Conservation (phyloP, 176 grass and related monocot genomes). For the Aegilops sharonensis region DNA sequence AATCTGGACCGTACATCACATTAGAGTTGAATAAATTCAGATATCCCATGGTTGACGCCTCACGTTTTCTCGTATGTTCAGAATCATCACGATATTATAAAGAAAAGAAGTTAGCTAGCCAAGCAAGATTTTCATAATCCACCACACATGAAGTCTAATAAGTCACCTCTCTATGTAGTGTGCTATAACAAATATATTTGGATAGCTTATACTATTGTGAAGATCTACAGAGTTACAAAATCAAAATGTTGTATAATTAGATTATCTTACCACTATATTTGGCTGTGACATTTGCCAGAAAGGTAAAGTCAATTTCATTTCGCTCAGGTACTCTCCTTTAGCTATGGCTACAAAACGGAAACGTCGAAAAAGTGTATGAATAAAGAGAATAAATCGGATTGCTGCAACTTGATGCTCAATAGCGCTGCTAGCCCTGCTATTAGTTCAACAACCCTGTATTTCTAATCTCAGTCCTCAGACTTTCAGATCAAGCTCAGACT, state of each 20-base stretch:
- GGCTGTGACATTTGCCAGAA: neutral
- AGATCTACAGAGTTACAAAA: neutral
- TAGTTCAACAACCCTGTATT: neutral
- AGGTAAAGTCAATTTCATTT: neutral
- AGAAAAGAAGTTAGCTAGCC: neutral
- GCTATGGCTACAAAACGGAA: neutral
- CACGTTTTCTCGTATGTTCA: neutral
- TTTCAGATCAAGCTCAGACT: conserved; percentile 24
- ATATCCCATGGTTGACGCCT: neutral
- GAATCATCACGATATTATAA: neutral
- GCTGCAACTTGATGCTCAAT: neutral
- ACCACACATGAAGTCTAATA: neutral
- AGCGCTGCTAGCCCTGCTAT: neutral
- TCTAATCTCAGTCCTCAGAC: conserved; percentile 3
- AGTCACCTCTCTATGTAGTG: neutral
- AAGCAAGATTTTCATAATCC: neutral
- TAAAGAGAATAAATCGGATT: neutral
- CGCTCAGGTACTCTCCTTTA: neutral
- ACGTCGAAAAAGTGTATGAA: neutral
- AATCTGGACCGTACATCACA: neutral
- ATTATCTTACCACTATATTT: neutral
- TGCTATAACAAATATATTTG: neutral
- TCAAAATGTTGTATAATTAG: neutral
- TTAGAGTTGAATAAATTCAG: neutral
- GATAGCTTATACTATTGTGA: neutral